Percentiles rank a stretch among this genome's conserved stretches.
These are phyloP conservation scores for Apiotrichum brassicae DNA, from an alignment of 1,284 basidiomycete species.

Conservation along the genomic window DNA sequence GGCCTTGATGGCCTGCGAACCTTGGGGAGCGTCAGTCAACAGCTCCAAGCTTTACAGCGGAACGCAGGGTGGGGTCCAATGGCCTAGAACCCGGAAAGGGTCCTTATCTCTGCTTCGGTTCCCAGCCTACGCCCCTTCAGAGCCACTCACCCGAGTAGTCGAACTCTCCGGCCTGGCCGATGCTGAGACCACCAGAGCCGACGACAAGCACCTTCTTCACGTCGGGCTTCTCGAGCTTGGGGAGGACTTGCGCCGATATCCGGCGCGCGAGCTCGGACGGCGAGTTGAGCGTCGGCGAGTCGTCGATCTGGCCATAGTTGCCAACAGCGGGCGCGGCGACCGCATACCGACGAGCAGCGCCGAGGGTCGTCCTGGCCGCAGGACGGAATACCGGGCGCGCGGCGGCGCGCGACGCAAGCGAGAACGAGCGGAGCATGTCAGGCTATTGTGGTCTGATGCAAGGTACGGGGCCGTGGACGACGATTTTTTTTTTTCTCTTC, in stretches of 20 bases:
- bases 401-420: constrained; percentile 14
- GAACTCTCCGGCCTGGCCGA: constrained; percentile 99
- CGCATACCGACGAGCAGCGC: constrained; percentile 46
- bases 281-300: constrained; percentile 77
- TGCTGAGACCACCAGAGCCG: constrained; percentile 90
- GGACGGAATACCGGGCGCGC: constrained; percentile 4
- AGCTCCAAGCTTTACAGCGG: too few relatives aligned
- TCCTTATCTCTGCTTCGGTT: not conserved
- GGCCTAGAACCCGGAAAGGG: too few relatives aligned
- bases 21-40: constrained; percentile 22
- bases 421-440: constrained; percentile 19
- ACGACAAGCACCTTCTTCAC: constrained; percentile 96
- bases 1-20: constrained; percentile 96
- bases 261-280: constrained; percentile 85
- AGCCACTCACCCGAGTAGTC: constrained; percentile 77
- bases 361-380: constrained; percentile 1
- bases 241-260: constrained; percentile 83
- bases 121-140: not conserved
- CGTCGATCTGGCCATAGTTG: constrained; percentile 58
- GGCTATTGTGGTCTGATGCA: too few relatives aligned
- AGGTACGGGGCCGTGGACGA: too few relatives aligned
- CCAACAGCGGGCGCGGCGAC: constrained; percentile 74
- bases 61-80: too few relatives aligned
- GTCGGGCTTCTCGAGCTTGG: constrained; percentile 67
- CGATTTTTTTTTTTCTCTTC: too few relatives aligned